phyloP scores from a whole-genome alignment of 345 rosid species.

The Salix viminalis region DNA sequence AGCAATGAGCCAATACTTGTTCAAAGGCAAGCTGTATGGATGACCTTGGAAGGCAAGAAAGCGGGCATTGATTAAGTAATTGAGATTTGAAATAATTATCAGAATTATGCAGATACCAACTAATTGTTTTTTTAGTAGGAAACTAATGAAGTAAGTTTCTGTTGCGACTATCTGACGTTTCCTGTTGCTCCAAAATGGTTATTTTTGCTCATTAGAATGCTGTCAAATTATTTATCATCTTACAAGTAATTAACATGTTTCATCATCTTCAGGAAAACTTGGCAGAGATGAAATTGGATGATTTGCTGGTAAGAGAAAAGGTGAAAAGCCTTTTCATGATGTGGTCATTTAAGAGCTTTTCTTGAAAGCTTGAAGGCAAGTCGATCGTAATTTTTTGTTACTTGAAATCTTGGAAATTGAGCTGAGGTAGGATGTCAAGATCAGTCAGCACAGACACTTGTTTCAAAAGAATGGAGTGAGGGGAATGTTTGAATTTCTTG shows the following conservation, averaged over 20 bases:
- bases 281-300: neutral
- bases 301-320: conserved; percentile 2
- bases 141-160: neutral
- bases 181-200: neutral
- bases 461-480: neutral
- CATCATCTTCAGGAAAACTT: neutral
- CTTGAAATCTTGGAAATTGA: neutral
- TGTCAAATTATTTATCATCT: neutral
- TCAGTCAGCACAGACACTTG: neutral
- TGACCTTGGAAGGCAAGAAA: neutral
- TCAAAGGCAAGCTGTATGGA: neutral
- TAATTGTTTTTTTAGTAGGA: neutral
- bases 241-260: neutral
- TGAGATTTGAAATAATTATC: neutral
- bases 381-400: neutral
- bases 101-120: neutral
- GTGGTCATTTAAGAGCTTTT: neutral
- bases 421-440: neutral
- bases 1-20: neutral
- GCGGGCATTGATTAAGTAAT: neutral
- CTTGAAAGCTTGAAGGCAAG: neutral
- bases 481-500: neutral
- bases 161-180: neutral
- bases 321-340: neutral
- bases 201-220: neutral